Conservation (phyloP, 2,329 filamentous ascomycete species). For the Aspergillus sp. region DNA sequence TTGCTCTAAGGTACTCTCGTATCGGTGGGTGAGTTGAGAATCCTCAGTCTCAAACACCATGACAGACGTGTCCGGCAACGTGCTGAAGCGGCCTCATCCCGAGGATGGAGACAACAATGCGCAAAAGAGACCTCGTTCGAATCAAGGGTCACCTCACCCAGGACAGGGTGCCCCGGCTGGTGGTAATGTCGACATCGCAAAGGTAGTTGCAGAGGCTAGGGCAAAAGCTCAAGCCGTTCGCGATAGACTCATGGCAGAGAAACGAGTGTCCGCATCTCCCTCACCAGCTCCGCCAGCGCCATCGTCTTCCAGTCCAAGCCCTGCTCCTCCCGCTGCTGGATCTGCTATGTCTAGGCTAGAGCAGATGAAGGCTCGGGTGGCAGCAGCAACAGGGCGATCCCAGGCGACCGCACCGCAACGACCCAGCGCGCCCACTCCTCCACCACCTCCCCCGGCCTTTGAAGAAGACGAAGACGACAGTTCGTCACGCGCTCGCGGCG, state of each 20-base stretch:
- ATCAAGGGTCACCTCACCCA: constrained; percentile 50
- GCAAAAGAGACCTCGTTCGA: constrained; percentile 51
- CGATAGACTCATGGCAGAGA: constrained; percentile 44
- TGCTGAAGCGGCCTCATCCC: constrained; percentile 51
- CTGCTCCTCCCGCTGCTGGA: constrained; percentile 32
- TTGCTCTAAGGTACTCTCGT: constrained; percentile 3
- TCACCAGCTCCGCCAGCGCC: constrained; percentile 25
- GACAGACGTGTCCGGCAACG: constrained; percentile 44
- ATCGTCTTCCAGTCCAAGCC: constrained; percentile 36
- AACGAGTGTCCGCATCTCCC: constrained; percentile 25
- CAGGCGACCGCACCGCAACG: constrained; percentile 46
- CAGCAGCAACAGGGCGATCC: constrained; percentile 64
- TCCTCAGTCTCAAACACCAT: constrained; percentile 26
- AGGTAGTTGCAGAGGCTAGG: constrained; percentile 49
- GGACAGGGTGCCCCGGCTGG: constrained; percentile 32
- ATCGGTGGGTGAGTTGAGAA: constrained; percentile 14
- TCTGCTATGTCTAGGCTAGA: constrained; percentile 67
- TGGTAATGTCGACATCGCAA: constrained; percentile 46
- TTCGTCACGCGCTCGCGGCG: constrained; percentile 58
- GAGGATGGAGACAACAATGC: constrained; percentile 46
- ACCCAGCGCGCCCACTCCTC: constrained; percentile 32
- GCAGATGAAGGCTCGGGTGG: constrained; percentile 75
- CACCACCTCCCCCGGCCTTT: constrained; percentile 43
- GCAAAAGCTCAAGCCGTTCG: constrained; percentile 51
- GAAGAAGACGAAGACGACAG: constrained; percentile 55